Base-by-base conservation (phyloP, 306 rosid genomes). In the Prunus salicina region DNA sequence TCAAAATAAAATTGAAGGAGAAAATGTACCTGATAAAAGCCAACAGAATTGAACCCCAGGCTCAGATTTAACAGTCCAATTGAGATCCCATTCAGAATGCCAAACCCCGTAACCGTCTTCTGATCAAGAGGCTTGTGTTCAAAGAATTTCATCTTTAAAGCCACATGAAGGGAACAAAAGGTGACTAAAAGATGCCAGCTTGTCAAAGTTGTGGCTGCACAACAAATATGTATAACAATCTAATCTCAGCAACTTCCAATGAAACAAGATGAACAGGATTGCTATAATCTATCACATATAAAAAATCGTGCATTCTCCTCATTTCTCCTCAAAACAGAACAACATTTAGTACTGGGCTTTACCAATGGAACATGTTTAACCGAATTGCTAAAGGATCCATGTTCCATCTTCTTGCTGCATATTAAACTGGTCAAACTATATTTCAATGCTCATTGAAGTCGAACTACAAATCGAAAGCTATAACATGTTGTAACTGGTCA, bases 171-270 rank as follows among this genome's bases (percentile, higher is more conserved):
- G 63, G 98, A 95, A 83, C 97, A 95, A 81, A 95, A 95, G 49
- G 98, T 95, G 81, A 95, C 98, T 55, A 95, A 96, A 73, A 95
- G 93, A 88, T 95, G 98, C 98, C 98, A 95, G 86, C 97, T 95
- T 72, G 98, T 95, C 97, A 95, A 88, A 69, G 98, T 92, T 69
- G 97, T 95, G 79, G 98, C 97, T 95, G 93, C 89, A 86, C 68
- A 64, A 55, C 68, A 64, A 55, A 63, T 19, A 69, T 43, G 43
- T 9, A 49, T 12, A 38, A 56, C 6, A 78, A 32, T 69, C 22
- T 27, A 13, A 55, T 49, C 25, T 47, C 24, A 32, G 24, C 68
- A 64, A 76, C 45, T 69, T 47, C n/a, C 34, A 24, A 18, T 25
- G 18, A 4, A 49, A 25, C 28, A 79, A 64, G 13, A 11, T 8